Percentiles rank a stretch among this genome's conserved stretches.
Conservation (phyloP, 1,284 basidiomycete genomes). For the Neonothopanus nambi region DNA sequence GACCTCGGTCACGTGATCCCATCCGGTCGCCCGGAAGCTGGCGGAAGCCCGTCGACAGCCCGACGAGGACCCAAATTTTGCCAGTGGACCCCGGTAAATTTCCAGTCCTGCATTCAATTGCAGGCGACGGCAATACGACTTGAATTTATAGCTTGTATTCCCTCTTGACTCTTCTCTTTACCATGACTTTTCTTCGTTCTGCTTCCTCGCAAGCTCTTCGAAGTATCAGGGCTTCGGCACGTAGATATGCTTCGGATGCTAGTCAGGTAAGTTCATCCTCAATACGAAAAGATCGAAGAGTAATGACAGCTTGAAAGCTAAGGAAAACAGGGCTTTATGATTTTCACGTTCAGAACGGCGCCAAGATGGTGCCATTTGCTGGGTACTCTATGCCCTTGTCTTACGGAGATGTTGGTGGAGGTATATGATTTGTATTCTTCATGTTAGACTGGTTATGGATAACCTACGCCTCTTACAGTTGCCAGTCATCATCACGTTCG, state of each 20-base stretch:
- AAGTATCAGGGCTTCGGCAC: not conserved
- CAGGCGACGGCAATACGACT: no score
- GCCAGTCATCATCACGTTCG: slow-evolving; percentile 93
- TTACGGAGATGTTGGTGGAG: slow-evolving; percentile 84
- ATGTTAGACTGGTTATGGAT: slow-evolving; percentile 8
- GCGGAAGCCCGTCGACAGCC: no score
- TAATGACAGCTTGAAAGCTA: slow-evolving; percentile 18
- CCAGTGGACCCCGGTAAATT: no score
- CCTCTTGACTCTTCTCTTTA: not conserved
- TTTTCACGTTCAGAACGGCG: slow-evolving; percentile 84
- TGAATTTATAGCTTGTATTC: not conserved
- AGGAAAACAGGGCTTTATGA: slow-evolving; percentile 84
- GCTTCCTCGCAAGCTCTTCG: not conserved
- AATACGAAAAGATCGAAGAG: not conserved
- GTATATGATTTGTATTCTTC: slow-evolving; percentile 38
- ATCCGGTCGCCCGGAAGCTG: no score
- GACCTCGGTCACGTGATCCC: no score
- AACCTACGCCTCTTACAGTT: slow-evolving; percentile 46
- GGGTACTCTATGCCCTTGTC: slow-evolving; percentile 94
- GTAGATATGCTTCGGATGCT: slow-evolving; percentile 2
- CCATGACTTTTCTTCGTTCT: slow-evolving; percentile 1
- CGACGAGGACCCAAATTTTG: no score
- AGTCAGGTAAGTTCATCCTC: not conserved
- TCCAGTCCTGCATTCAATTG: no score
- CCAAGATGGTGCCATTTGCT: slow-evolving; percentile 97